Conservation (phyloP, 2,329 filamentous ascomycete species). For the Diaporthe sp. region DNA sequence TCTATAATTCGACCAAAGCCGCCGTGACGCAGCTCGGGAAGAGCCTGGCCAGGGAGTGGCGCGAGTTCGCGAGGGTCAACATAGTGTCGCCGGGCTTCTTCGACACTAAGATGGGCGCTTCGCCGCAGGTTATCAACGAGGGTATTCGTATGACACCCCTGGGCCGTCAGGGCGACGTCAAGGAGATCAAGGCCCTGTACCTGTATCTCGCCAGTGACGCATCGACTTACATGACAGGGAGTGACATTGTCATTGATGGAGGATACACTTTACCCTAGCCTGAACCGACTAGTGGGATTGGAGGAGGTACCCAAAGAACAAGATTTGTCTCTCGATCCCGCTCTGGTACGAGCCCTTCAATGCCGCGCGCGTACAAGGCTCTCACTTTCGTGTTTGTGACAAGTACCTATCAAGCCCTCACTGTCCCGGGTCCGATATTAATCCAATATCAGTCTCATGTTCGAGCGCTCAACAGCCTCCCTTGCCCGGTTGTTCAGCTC, state of each 20-base stretch:
- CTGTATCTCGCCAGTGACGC: constrained; percentile 68
- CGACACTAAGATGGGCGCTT: constrained; percentile 68
- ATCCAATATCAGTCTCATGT: background rate
- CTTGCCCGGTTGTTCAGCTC: background rate
- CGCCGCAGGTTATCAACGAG: constrained; percentile 59
- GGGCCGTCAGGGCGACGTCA: constrained; percentile 72
- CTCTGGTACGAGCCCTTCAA: background rate
- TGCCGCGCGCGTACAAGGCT: too few relatives aligned
- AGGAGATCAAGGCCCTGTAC: constrained; percentile 74
- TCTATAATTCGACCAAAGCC: constrained; percentile 71
- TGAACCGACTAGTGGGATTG: background rate
- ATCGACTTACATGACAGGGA: constrained; percentile 64
- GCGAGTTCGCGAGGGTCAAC: constrained; percentile 41
- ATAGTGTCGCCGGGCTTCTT: constrained; percentile 56
- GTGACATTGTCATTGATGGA: constrained; percentile 63
- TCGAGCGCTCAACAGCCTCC: background rate
- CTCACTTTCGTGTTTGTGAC: background rate
- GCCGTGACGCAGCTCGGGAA: constrained; percentile 70
- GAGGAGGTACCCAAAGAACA: background rate
- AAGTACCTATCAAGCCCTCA: background rate
- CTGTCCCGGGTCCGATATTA: background rate
- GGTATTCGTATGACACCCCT: constrained; percentile 64
- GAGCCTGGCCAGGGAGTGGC: constrained; percentile 65
- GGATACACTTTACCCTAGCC: constrained; percentile 47
- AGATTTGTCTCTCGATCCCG: background rate